A percentile compares a stretch with the other conserved stretches of the same genome.
Evolutionary conservation across 371 early-diverging fungal species (phyloP).

Genomic region (Rhizopus sp.): DNA sequence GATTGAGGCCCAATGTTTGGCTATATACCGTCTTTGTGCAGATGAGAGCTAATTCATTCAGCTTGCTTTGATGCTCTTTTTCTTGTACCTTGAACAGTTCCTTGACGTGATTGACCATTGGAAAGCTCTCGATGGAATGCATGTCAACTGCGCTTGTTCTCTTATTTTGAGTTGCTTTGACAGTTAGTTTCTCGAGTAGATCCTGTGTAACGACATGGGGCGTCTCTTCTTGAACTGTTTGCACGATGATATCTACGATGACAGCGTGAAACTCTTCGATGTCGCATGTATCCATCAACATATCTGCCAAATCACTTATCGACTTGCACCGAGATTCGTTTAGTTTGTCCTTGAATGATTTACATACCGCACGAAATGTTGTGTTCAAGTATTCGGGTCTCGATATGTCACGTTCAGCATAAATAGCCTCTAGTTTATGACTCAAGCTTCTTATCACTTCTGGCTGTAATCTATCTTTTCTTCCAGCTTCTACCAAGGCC

Average conservation of each 20-base stretch:
- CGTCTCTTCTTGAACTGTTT: constrained; percentile 42
- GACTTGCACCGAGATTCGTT: constrained; percentile 21
- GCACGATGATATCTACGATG: constrained; percentile 25
- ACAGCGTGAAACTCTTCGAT: too few relatives aligned
- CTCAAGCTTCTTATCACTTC: constrained; percentile 38
- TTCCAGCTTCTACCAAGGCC: constrained; percentile 24
- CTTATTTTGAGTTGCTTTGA: neutral
- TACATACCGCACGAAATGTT: constrained; percentile 27
- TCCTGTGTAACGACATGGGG: constrained; percentile 42
- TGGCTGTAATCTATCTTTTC: constrained; percentile 40
- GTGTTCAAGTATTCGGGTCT: constrained; percentile 32
- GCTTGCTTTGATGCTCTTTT: constrained; percentile 22
- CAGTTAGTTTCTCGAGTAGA: constrained; percentile 29
- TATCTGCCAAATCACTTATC: too few relatives aligned
- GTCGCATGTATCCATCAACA: too few relatives aligned
- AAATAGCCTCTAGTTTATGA: constrained; percentile 38
- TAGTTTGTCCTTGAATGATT: constrained; percentile 25
- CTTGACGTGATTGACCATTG: constrained; percentile 29
- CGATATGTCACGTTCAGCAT: constrained; percentile 25
- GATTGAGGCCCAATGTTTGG: too few relatives aligned
- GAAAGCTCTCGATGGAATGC: constrained; percentile 16
- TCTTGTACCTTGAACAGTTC: constrained; percentile 28
- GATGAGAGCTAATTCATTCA: constrained; percentile 19
- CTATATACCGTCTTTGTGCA: constrained; percentile 37
- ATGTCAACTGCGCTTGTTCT: neutral